Evolutionary conservation across 768 basidiomycete species (phyloP).

Genomic region (Lactifluus volemus): DNA sequence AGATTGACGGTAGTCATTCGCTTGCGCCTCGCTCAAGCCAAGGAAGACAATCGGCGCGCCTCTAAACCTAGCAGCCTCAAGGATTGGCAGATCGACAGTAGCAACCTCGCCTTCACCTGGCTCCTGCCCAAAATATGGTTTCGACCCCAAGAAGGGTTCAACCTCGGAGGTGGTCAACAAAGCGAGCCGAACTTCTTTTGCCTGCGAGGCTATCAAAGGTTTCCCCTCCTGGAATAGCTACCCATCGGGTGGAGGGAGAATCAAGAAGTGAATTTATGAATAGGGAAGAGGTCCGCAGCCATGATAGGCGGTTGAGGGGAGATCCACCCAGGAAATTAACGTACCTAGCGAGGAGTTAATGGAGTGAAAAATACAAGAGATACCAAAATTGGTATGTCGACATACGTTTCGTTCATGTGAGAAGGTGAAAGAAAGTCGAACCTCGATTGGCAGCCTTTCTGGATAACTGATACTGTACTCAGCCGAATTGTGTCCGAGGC

Average conservation of each 20-base stretch:
- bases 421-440: background rate
- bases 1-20: slow-evolving; percentile 38
- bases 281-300: slow-evolving; percentile 63
- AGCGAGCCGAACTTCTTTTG: slow-evolving; percentile 35
- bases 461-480: background rate
- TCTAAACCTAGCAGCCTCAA: slow-evolving; percentile 53
- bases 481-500: background rate
- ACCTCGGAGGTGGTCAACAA: slow-evolving; percentile 54
- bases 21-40: slow-evolving; percentile 57
- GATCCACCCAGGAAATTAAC: slow-evolving; percentile 52
- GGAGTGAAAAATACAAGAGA: slow-evolving; percentile 5
- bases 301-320: slow-evolving; percentile 72
- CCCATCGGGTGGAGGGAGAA: slow-evolving; percentile 59
- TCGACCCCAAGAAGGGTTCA: slow-evolving; percentile 53
- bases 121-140: slow-evolving; percentile 67
- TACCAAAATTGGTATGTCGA: slow-evolving; percentile 3
- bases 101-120: slow-evolving; percentile 32
- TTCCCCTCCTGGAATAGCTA: slow-evolving; percentile 68
- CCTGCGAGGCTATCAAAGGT: slow-evolving; percentile 44
- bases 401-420: slow-evolving; percentile 17
- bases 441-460: background rate
- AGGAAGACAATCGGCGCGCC: slow-evolving; percentile 66
- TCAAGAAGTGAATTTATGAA: slow-evolving; percentile 68
- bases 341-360: slow-evolving; percentile 26
- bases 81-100: slow-evolving; percentile 23